A percentile compares a stretch with the other conserved stretches of the same genome.
These are phyloP conservation scores for Willaertia magna DNA, from an alignment of 208 protist genomes.

Conservation along the genomic window DNA sequence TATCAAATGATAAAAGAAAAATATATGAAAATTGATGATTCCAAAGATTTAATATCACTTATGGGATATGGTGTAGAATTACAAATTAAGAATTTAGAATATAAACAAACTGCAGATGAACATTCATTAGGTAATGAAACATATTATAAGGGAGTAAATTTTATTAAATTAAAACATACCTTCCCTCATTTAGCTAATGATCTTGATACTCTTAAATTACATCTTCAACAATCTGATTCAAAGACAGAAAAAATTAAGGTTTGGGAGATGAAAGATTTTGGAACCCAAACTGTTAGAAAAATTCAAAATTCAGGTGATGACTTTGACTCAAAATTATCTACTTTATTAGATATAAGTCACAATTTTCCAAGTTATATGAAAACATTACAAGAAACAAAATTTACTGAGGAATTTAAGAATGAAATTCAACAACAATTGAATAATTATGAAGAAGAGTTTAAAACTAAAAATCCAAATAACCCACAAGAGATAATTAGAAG, in stretches of 20 bases:
- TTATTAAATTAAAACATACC: not conserved
- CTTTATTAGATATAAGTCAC: not conserved
- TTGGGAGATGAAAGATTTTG: conserved; percentile 1
- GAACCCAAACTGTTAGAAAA: not conserved
- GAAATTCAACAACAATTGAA: not conserved
- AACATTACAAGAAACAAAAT: not conserved
- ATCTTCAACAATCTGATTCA: not conserved
- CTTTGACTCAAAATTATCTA: not conserved
- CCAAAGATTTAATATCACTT: not conserved
- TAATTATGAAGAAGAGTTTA: not conserved
- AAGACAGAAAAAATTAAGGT: not conserved
- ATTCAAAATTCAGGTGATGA: not conserved
- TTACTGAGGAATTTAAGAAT: not conserved
- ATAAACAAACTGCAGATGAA: not conserved
- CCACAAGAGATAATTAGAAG: not conserved
- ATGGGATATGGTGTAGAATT: conserved; percentile 2
- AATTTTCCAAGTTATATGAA: not conserved
- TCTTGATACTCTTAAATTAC: not conserved
- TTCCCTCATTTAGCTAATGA: not conserved
- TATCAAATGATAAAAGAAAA: not conserved
- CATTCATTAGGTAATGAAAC: not conserved
- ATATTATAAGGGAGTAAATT: not conserved
- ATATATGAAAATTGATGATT: not conserved
- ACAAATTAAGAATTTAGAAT: conserved; percentile 8
- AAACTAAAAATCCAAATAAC: not conserved